Evolutionary conservation across 1,284 basidiomycete species (phyloP).

Genomic region (Fomitopsis palustris): DNA sequence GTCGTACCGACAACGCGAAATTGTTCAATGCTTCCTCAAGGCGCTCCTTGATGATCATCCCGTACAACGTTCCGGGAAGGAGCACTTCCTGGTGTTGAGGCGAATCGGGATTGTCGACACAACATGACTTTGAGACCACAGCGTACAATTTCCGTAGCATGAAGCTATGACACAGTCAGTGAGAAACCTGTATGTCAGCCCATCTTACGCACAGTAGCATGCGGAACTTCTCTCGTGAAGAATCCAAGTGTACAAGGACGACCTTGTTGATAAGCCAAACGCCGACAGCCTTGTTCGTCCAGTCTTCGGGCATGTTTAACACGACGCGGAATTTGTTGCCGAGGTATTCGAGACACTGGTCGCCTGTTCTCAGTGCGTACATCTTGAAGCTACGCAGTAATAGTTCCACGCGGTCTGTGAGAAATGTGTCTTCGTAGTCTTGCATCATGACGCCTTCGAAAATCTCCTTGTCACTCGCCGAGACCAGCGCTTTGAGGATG

Average conservation of each 20-base stretch:
- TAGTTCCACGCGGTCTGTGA: constrained; percentile 98
- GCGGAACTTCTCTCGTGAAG: constrained; percentile 93
- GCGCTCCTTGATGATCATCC: constrained; percentile 98
- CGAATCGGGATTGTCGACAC: constrained; percentile 97
- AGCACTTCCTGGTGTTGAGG: constrained; percentile 98
- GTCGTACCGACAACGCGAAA: constrained; percentile 69
- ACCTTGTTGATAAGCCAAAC: constrained; percentile 83
- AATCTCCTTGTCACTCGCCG: constrained; percentile 95
- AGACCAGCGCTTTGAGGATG: constrained; percentile 92
- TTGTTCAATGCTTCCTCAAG: constrained; percentile 87
- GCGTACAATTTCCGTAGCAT: constrained; percentile 98
- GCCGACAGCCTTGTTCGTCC: constrained; percentile 84
- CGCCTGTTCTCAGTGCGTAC: constrained; percentile 86
- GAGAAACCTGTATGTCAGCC: not conserved
- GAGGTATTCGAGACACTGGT: constrained; percentile 94
- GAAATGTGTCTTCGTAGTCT: constrained; percentile 96
- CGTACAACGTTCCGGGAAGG: constrained; percentile 90
- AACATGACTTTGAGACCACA: constrained; percentile 87
- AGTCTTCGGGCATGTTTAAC: constrained; percentile 90
- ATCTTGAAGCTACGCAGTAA: constrained; percentile 96
- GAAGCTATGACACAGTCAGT: constrained; percentile 52
- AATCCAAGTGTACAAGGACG: constrained; percentile 88
- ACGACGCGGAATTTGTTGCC: constrained; percentile 98
- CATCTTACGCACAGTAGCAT: constrained; percentile 77
- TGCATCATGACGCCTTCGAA: constrained; percentile 98